These are phyloP conservation scores for Helicostylum pulchrum DNA, from an alignment of 192 early-diverging fungal genomes.

Conservation along the genomic window DNA sequence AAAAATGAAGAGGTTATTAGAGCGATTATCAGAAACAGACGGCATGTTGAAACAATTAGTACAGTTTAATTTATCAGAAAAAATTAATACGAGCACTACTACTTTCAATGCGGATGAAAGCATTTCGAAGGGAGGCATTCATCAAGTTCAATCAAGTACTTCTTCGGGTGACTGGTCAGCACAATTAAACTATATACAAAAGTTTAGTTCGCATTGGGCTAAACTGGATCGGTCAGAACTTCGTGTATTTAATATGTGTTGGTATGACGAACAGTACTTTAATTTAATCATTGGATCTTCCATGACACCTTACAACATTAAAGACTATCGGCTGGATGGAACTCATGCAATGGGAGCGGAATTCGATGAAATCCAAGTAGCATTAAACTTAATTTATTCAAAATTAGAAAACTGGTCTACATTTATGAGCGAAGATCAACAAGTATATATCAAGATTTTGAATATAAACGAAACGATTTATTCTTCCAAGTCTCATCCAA, in stretches of 20 bases:
- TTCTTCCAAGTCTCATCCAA: neutral
- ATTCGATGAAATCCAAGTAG: slow-evolving; percentile 4
- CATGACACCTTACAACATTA: neutral
- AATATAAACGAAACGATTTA: neutral
- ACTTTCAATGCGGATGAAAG: neutral
- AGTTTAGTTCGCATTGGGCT: slow-evolving; percentile 31
- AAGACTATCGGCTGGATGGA: neutral
- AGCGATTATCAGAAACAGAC: slow-evolving; percentile 45
- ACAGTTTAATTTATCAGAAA: slow-evolving; percentile 6
- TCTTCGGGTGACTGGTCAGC: no score
- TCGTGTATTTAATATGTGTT: slow-evolving; percentile 36
- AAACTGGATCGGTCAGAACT: slow-evolving; percentile 19
- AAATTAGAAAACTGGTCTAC: slow-evolving; percentile 16
- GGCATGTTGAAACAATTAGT: slow-evolving; percentile 37
- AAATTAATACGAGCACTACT: neutral
- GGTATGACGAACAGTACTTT: slow-evolving; percentile 49
- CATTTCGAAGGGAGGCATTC: neutral
- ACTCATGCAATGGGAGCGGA: slow-evolving; percentile 2
- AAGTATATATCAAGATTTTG: slow-evolving; percentile 25
- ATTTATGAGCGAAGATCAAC: slow-evolving; percentile 24
- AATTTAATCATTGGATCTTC: slow-evolving; percentile 35
- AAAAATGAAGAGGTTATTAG: slow-evolving; percentile 45
- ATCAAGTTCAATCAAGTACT: no score
- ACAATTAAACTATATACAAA: slow-evolving; percentile 7
- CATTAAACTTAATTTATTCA: neutral